These are phyloP conservation scores for Porogramme epimiltina DNA, from an alignment of 1,284 basidiomycete genomes.

Conservation along the genomic window DNA sequence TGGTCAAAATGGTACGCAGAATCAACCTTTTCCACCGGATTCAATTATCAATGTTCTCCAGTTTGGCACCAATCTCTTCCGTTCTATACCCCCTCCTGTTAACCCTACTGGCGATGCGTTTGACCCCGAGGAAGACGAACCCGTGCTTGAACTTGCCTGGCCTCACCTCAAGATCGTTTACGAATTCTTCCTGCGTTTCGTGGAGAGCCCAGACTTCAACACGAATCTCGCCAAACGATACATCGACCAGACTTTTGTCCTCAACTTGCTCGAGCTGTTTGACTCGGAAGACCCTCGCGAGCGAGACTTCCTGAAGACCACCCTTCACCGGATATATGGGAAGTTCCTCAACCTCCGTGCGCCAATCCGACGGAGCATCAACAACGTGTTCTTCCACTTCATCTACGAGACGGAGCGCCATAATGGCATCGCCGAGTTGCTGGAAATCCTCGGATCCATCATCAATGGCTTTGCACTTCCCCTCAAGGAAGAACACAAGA, in stretches of 20 bases:
- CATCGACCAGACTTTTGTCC: constrained; percentile 96
- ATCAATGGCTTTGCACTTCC: constrained; percentile 99
- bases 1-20: constrained; percentile 89
- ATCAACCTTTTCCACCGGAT: background rate
- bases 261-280: constrained; percentile 96
- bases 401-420: constrained; percentile 98
- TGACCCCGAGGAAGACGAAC: constrained; percentile 99
- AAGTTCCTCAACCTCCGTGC: constrained; percentile 99
- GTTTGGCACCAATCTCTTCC: constrained; percentile 98
- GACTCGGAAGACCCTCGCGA: constrained; percentile 99
- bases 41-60: constrained; percentile 33
- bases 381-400: constrained; percentile 99
- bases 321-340: constrained; percentile 98
- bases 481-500: constrained; percentile 99
- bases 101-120: constrained; percentile 98
- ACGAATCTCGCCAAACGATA: constrained; percentile 97
- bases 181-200: constrained; percentile 99
- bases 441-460: constrained; percentile 98
- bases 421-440: constrained; percentile 97
- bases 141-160: constrained; percentile 98
- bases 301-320: constrained; percentile 99
- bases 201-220: constrained; percentile 98
- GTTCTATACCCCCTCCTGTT: constrained; percentile 98
- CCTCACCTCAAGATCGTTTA: constrained; percentile 99
- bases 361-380: constrained; percentile 98